Percentiles rank a stretch among this genome's conserved stretches.
phyloP scores from a whole-genome alignment of 768 basidiomycete genomes.

The Leccinellum rugosiceps region DNA sequence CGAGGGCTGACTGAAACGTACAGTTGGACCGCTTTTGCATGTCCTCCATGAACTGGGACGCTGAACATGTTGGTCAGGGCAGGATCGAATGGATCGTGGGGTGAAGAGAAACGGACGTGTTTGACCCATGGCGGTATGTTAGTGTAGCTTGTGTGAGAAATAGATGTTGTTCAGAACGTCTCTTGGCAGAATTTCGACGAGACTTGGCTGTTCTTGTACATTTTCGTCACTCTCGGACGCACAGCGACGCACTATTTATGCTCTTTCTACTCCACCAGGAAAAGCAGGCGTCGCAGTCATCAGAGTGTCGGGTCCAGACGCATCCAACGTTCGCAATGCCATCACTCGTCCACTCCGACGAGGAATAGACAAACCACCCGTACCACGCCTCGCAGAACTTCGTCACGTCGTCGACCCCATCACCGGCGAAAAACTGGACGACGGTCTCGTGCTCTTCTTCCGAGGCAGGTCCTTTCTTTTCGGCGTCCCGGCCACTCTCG shows the following conservation, averaged over 20 bases:
- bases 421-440: conserved; percentile 63
- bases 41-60: conserved; percentile 95
- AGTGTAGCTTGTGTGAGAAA: neutral
- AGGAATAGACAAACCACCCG: conserved; percentile 32
- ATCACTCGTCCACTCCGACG: conserved; percentile 45
- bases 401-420: conserved; percentile 66
- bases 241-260: conserved; percentile 78
- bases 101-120: conserved; percentile 57
- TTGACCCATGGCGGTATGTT: conserved; percentile 64
- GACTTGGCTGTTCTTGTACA: neutral
- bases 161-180: neutral
- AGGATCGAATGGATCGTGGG: neutral
- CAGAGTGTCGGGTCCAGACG: conserved; percentile 78
- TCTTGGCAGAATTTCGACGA: neutral
- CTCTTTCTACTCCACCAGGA: conserved; percentile 83
- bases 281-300: conserved; percentile 82
- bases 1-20: conserved; percentile 45
- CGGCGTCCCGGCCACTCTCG: neutral
- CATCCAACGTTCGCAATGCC: conserved; percentile 54
- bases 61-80: conserved; percentile 36
- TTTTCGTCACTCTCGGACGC: conserved; percentile 39
- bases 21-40: conserved; percentile 98
- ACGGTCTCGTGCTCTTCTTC: conserved; percentile 81
- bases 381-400: conserved; percentile 67
- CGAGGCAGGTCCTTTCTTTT: conserved; percentile 44